Base-by-base conservation (phyloP, 768 basidiomycete genomes). In the Termitomyces titanicus region DNA sequence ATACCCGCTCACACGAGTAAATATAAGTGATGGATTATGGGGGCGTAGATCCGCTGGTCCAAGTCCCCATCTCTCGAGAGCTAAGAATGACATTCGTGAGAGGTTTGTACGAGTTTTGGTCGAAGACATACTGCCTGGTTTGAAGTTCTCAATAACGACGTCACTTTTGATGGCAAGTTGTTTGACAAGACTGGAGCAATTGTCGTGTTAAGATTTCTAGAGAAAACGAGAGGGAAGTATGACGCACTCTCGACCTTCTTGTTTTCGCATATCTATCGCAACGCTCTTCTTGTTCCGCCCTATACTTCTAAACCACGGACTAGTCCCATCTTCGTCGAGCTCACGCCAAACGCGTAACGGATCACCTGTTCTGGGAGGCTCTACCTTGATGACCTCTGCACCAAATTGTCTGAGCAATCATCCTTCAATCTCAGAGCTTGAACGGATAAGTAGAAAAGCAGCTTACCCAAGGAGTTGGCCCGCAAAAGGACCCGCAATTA, bases 1-100 rank as follows among this genome's bases (percentile, higher is more conserved):
- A 59, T 87, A 89, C 8, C 87, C 86, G 58, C 85, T 86, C 20
- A 89, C 84, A 58, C 94, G 92, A 7, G 94, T 96, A 65, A 92
- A 94, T 63, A 98, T 91, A 54, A 98, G 79, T 50, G 84, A 86
- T 0, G 92, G 89, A 62, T 96, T 95, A 57, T 84, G 82, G n/a
- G 82, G 84, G 20, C 80, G 81, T 4, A 88, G 64, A 51, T 77
- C 75, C 11, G 69, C 69, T 2, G 85, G 85, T 5, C 84, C 84
- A 34, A 88, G 71, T 1, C 74, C 74, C 85, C 86, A 88, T 68
- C 82, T 86, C 63, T 88, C 86, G 9, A 89, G 74, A 1, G 86
- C 86, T 88, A 60, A 12, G n/a, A 40, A 40, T 12, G 10, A 37
- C 27, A 38, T 46, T 39, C 49, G 55, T 56, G 48, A 10, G 27